phyloP scores from a whole-genome alignment of 345 rosid species.

The Cardamine occulta region DNA sequence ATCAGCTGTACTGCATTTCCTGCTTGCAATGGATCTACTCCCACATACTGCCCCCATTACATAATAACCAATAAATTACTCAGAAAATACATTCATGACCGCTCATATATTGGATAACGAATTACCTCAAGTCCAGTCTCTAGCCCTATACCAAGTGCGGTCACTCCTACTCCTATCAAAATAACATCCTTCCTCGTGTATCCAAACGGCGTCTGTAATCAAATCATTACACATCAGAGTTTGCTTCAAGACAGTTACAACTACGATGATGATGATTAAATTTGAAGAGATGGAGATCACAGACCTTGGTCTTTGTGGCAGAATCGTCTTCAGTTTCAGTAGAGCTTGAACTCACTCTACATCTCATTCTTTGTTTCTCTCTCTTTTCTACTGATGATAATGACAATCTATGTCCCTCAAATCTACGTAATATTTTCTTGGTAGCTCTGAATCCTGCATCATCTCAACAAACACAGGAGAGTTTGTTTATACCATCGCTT shows the following conservation, averaged over 20 bases:
- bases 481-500: slow-evolving; percentile 4
- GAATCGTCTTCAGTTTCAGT: slow-evolving; percentile 42
- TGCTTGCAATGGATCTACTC: slow-evolving; percentile 87
- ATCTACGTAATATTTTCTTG: slow-evolving; percentile 25
- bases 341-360: slow-evolving; percentile 37
- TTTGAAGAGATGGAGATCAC: slow-evolving; percentile 1
- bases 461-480: slow-evolving; percentile 21
- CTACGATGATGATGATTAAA: background rate
- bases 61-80: slow-evolving; percentile 7
- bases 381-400: slow-evolving; percentile 1
- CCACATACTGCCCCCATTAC: slow-evolving; percentile 59
- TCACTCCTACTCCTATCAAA: slow-evolving; percentile 86
- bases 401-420: slow-evolving; percentile 26
- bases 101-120: background rate
- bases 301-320: slow-evolving; percentile 39
- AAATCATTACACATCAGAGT: slow-evolving; percentile 14
- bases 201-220: slow-evolving; percentile 66
- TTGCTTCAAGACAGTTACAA: background rate
- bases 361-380: slow-evolving; percentile 32
- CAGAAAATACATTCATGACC: background rate
- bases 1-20: slow-evolving; percentile 90
- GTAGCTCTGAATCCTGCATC: slow-evolving; percentile 28
- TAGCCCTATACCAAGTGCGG: slow-evolving; percentile 70
- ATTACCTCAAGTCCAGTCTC: slow-evolving; percentile 93
- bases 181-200: slow-evolving; percentile 89